Evolutionary conservation across 2,329 filamentous ascomycete species (phyloP).

Genomic region (Xylaria sp.): DNA sequence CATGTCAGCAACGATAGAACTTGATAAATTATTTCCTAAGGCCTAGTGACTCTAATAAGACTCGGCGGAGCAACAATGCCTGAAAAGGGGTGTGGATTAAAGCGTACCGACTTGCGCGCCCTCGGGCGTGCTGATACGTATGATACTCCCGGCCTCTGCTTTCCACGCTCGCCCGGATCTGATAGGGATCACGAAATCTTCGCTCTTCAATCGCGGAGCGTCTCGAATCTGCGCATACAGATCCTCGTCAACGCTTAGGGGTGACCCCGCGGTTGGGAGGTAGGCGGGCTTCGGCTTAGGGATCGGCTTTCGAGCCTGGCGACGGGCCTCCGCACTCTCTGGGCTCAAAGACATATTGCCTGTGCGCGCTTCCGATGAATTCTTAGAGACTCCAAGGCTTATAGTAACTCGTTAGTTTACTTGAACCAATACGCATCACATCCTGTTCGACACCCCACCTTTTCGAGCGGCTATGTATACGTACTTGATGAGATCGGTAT

Average conservation of each 20-base stretch:
- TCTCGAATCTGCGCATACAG: conserved; percentile 71
- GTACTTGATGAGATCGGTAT: not conserved
- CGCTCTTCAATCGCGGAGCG: conserved; percentile 55
- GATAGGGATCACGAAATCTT: conserved; percentile 74
- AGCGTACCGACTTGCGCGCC: conserved; percentile 76
- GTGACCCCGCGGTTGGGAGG: conserved; percentile 57
- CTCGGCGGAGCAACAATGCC: not conserved
- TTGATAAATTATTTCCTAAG: not conserved
- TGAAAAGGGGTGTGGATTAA: no score
- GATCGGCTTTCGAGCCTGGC: conserved; percentile 57
- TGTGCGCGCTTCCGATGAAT: not conserved
- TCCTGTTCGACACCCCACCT: not conserved
- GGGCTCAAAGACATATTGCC: conserved; percentile 39
- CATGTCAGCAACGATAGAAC: conserved; percentile 13
- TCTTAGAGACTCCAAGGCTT: not conserved
- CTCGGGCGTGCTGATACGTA: conserved; percentile 78
- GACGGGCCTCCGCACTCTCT: conserved; percentile 50
- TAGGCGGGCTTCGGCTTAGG: conserved; percentile 63
- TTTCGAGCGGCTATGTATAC: not conserved
- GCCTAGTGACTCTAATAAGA: not conserved
- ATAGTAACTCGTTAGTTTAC: not conserved
- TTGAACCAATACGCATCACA: not conserved
- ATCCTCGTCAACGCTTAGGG: conserved; percentile 56
- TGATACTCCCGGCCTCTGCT: conserved; percentile 73
- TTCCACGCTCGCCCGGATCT: conserved; percentile 79